phyloP scores from a whole-genome alignment of 1,139 yeast species.

The Starmera stellimalicola region DNA sequence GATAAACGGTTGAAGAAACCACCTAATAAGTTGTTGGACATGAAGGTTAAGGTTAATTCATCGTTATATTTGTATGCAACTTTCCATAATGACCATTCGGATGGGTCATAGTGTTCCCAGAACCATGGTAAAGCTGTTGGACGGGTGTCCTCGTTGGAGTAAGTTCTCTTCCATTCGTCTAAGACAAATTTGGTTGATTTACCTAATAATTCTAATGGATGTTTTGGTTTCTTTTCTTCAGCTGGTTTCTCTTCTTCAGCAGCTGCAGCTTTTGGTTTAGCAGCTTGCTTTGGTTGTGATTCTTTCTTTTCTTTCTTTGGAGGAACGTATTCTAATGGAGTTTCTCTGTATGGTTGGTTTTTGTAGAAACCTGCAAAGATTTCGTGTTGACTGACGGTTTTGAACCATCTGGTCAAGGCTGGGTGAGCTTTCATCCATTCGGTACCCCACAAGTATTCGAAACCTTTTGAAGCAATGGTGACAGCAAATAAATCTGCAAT shows the following conservation, averaged over 20 bases:
- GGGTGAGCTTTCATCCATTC: constrained; percentile 77
- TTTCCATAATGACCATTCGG: constrained; percentile 93
- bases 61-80: constrained; percentile 97
- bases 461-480: constrained; percentile 51
- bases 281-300: constrained; percentile 18
- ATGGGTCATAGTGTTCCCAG: constrained; percentile 91
- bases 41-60: constrained; percentile 91
- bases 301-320: constrained; percentile 76
- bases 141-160: constrained; percentile 98
- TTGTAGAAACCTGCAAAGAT: constrained; percentile 38
- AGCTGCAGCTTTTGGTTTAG: constrained; percentile 25
- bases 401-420: constrained; percentile 76
- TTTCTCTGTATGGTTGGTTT: constrained; percentile 50
- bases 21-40: constrained; percentile 97
- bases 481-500: constrained; percentile 75
- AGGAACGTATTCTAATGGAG: constrained; percentile 59
- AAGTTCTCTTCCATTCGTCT: constrained; percentile 95
- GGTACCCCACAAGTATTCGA: constrained; percentile 57
- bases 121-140: constrained; percentile 93
- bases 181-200: constrained; percentile 54
- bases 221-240: constrained; percentile 64
- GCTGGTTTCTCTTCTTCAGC: constrained; percentile 30
- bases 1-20: constrained; percentile 96
- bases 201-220: constrained; percentile 84
- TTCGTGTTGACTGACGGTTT: constrained; percentile 53